Base-by-base conservation (phyloP, 202 grass and related monocot genomes). In the Setaria viridis region DNA sequence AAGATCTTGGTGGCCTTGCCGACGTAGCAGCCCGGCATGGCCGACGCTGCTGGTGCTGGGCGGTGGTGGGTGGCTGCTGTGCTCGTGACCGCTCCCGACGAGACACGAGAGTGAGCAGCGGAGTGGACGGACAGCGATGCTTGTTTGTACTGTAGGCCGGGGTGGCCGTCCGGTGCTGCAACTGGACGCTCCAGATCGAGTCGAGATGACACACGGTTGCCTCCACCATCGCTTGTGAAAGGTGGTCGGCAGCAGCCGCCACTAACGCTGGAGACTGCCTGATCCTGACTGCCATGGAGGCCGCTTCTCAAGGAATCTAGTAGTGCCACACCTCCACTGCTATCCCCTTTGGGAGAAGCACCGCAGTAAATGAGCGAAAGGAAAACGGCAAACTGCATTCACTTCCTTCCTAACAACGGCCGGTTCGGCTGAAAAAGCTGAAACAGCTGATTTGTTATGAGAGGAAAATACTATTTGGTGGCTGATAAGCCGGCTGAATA, bases 1-100 rank as follows among this genome's bases (percentile, higher is more conserved):
- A 98, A 98, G 89, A 98, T 92, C 86, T 93, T 98, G 82, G 95
- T 98, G 35, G 95, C 95, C 84, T 93, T 98, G 35, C 95, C 95
- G 11, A 98, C 93, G 82, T 93, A 98, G 88, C 93, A 98, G 89
- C 86, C 85, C 86, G 70, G 62, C 83, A 85, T 93, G 42, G 86
- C 78, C 56, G 76, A 25, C 55, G 51, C 15, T 54, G 15, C 51
- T 6, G 14, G 37, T 39, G 4, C 37, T 39, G 37, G 37, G 37
- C 37, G 62, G 62, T 34, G 39, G 16, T 0, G 9, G 43, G 43
- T 9, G 43, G 43, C 37, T 46, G 19, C 20, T 17, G 47, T 62
- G 60, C 60, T 29, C 60, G 60, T 63, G 60, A 60, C 58, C 58
- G 21, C 21, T 10, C 8, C n/a, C 21, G 21, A 33, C 25, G 60